Base-by-base conservation (phyloP, 1,139 yeast genomes). In the Diutina mesorugosa region DNA sequence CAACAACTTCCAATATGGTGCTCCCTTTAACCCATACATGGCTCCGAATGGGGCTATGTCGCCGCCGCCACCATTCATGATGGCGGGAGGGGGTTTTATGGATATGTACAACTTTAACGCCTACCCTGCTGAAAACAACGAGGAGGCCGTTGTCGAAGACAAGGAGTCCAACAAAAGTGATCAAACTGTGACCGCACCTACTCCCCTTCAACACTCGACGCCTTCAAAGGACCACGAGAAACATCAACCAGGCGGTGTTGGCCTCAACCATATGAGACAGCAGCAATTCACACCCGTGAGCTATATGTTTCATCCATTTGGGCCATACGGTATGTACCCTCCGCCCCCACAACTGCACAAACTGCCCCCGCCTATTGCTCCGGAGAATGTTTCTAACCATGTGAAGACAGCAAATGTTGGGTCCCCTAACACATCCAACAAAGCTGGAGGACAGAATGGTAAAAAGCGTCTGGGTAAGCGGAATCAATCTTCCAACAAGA, bases 61-160 rank as follows among this genome's bases (percentile, higher is more conserved):
- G 51, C 77, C 78, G 4, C 77, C 74, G 26, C 76, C 78, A 9
- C 51, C 51, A 26, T 72, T 76, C 60, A 69, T 74, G 70, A 67
- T 73, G 60, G 69, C 74, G 56, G 68, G 74, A 0, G 69, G 45
- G 8, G 53, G 41, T 9, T 50, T 50, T 18, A 30, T 50, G 28
- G 53, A 50, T 18, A 32, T 32, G 53, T 50, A 50, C 21, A 26
- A 26, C n/a, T 46, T 46, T 21, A 38, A 29, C 12, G 53, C 29
- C 4, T 32, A 50, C 45, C 45, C 53, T 29, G 26, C 45, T 48
- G 32, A 29, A 14, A n/a, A n/a, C 18, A 38, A 30, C 12, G 53
- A 32, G 6, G 32, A 28, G 6, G 45, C 45, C 10, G 45, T 32
- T 14, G 16, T 16, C 3, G 45, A 50, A 8, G 53, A 32, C 10